These are phyloP conservation scores for Liriodendron chinense DNA, from an alignment of 164 flowering plant species.

Conservation along the genomic window DNA sequence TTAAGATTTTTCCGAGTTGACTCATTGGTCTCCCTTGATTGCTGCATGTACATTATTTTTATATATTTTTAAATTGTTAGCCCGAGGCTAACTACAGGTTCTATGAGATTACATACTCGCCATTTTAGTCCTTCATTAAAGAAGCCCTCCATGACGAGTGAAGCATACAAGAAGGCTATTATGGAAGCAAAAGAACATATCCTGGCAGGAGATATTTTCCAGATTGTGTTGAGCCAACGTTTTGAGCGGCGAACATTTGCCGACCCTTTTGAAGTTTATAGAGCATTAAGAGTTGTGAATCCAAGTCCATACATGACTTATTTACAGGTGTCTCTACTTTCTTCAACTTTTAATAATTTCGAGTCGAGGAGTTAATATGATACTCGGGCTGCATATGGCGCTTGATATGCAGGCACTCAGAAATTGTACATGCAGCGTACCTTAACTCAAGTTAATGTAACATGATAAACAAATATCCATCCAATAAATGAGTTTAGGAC, in stretches of 20 bases:
- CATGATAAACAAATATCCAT: no score
- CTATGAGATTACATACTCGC: conserved; percentile 48
- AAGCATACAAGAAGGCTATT: conserved; percentile 72
- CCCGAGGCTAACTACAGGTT: conserved; percentile 72
- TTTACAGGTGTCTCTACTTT: conserved; percentile 49
- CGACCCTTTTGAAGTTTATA: conserved; percentile 92
- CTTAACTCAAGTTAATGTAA: no score
- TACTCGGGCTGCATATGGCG: no score
- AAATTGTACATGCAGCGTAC: no score
- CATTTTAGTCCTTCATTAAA: conserved; percentile 64
- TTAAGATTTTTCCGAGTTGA: not conserved
- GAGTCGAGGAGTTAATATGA: not conserved
- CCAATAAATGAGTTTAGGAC: no score
- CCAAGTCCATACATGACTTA: conserved; percentile 96
- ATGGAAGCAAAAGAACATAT: conserved; percentile 86
- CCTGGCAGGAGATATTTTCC: conserved; percentile 92
- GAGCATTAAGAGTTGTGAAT: conserved; percentile 90
- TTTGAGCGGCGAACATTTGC: conserved; percentile 92
- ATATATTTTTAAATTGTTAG: conserved; percentile 35
- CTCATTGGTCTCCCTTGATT: not conserved
- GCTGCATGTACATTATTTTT: not conserved
- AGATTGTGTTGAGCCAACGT: conserved; percentile 92
- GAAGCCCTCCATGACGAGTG: conserved; percentile 69
- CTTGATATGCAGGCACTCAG: no score
- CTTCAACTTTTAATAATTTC: conserved; percentile 4